phyloP scores from a whole-genome alignment of 1,139 yeast genomes.

The Lodderomyces elongisporus region DNA sequence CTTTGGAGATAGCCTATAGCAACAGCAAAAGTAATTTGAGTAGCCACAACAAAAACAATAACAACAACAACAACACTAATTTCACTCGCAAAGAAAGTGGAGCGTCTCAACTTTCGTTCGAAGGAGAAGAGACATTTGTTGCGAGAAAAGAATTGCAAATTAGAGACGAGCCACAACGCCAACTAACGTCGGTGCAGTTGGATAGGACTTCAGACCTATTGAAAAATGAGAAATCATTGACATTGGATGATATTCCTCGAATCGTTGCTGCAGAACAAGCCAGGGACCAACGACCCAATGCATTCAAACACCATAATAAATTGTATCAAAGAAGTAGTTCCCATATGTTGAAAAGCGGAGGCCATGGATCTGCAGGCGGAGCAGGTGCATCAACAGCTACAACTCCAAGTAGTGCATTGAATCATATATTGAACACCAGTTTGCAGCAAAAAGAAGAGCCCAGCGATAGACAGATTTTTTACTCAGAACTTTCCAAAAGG shows the following conservation, averaged over 20 bases:
- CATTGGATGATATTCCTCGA: slow-evolving; percentile 93
- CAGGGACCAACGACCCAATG: slow-evolving; percentile 83
- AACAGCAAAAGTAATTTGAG: too few species aligned
- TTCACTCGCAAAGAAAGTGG: slow-evolving; percentile 9
- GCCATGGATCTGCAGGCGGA: too few species aligned
- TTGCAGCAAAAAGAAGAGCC: slow-evolving; percentile 4
- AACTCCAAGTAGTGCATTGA: slow-evolving; percentile 12
- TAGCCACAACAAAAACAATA: too few species aligned
- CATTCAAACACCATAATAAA: slow-evolving; percentile 64
- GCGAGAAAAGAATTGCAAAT: slow-evolving; percentile 36
- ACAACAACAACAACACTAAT: slow-evolving; percentile 1
- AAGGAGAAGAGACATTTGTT: slow-evolving; percentile 27
- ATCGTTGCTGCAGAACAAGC: slow-evolving; percentile 98
- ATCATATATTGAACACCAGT: slow-evolving; percentile 11
- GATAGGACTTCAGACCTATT: slow-evolving; percentile 62
- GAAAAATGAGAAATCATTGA: slow-evolving; percentile 77
- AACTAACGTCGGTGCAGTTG: slow-evolving; percentile 29
- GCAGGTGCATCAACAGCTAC: slow-evolving; percentile 5
- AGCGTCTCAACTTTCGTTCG: slow-evolving; percentile 16
- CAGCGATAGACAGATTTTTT: slow-evolving; percentile 38
- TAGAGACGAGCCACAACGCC: slow-evolving; percentile 41
- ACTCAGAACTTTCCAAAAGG: slow-evolving; percentile 61
- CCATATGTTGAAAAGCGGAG: slow-evolving; percentile 15
- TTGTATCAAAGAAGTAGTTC: slow-evolving; percentile 31
- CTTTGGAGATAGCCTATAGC: slow-evolving; percentile 7